These are phyloP conservation scores for Kewa caespitosa DNA, from an alignment of 179 eudicot species.

Conservation along the genomic window DNA sequence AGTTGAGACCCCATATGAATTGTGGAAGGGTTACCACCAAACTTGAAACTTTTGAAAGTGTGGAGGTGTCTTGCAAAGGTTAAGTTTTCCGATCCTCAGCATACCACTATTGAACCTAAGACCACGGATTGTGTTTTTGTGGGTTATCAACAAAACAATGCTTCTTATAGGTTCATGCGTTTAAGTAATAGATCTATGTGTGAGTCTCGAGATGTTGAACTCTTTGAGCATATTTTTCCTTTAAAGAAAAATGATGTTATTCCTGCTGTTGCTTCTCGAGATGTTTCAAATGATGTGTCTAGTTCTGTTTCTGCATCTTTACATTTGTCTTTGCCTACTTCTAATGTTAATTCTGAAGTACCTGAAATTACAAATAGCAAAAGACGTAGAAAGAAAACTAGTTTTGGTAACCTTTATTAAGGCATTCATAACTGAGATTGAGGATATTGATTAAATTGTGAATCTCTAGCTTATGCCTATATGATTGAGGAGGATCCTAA, in stretches of 20 bases:
- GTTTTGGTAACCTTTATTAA: neutral
- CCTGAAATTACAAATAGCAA: neutral
- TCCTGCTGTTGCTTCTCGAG: no score
- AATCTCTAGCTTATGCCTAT: neutral
- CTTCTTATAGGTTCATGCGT: neutral
- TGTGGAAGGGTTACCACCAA: neutral
- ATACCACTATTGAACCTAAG: neutral
- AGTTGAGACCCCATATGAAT: neutral
- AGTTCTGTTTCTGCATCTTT: neutral
- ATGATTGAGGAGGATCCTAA: neutral
- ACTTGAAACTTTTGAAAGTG: neutral
- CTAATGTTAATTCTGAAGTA: neutral
- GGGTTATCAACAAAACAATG: neutral
- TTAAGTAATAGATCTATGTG: neutral
- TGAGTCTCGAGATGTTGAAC: neutral
- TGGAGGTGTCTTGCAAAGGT: neutral
- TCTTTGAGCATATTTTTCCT: neutral
- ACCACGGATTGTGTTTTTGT: neutral
- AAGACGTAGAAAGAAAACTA: neutral
- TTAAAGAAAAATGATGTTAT: neutral
- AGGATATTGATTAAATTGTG: neutral
- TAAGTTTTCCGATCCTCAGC: neutral
- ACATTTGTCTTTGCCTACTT: no score
- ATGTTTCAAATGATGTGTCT: neutral
- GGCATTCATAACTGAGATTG: neutral